phyloP scores from a whole-genome alignment of 495 filamentous ascomycete genomes.

The Aspergillus ellipticus region DNA sequence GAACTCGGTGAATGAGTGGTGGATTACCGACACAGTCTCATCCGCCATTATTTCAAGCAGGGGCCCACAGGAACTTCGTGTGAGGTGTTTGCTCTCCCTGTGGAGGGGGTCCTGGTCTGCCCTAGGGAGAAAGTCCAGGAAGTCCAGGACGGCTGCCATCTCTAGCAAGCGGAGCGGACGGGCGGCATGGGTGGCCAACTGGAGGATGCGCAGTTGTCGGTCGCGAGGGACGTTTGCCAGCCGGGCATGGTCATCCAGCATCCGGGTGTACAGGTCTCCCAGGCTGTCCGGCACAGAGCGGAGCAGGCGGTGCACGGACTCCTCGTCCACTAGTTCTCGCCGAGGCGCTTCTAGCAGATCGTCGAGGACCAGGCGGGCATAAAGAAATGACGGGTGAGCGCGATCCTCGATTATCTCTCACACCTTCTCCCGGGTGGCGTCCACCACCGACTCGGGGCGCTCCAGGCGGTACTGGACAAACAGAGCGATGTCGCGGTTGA shows the following conservation, averaged over 20 bases:
- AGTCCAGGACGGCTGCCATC: no score
- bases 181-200: no score
- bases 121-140: no score
- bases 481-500: conserved; percentile 35
- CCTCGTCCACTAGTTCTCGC: neutral
- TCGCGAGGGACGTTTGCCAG: no score
- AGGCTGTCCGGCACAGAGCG: conserved; percentile 26
- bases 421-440: neutral
- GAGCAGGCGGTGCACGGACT: conserved; percentile 11
- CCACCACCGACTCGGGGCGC: neutral
- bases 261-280: conserved; percentile 44
- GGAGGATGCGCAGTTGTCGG: no score
- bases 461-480: conserved; percentile 30
- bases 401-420: neutral
- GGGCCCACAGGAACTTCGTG: no score
- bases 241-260: conserved; percentile 42
- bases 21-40: no score
- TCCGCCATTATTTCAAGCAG: no score
- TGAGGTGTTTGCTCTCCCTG: no score
- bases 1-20: no score
- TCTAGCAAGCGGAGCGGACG: no score
- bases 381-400: conserved; percentile 6
- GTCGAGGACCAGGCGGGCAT: conserved; percentile 45
- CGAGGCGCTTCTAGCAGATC: conserved; percentile 20
- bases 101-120: no score